Evolutionary conservation across 208 protist species (phyloP).

Genomic region (Jaenimonas drosophilae): DNA sequence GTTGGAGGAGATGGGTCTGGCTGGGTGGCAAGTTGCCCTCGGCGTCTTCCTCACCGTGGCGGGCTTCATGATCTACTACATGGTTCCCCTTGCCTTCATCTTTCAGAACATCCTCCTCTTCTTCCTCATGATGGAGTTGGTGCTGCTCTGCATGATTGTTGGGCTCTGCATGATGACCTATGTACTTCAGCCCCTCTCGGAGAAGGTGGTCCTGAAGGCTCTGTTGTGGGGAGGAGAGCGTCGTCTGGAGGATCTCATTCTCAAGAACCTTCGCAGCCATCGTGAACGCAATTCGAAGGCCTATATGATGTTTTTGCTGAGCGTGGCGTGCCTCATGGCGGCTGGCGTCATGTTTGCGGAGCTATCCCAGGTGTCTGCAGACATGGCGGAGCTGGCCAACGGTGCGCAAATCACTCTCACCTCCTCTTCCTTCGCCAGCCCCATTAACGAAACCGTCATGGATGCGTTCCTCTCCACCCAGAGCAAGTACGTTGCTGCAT

Average conservation of each 20-base stretch:
- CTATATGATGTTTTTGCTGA: slow-evolving; percentile 93
- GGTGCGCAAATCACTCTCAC: slow-evolving; percentile 49
- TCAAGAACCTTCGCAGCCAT: slow-evolving; percentile 89
- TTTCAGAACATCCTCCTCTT: slow-evolving; percentile 86
- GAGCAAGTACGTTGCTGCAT: slow-evolving; percentile 21
- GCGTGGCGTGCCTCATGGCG: slow-evolving; percentile 82
- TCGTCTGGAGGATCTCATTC: slow-evolving; percentile 65
- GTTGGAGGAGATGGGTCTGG: slow-evolving; percentile 86
- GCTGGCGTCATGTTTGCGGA: slow-evolving; percentile 67
- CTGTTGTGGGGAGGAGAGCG: slow-evolving; percentile 85
- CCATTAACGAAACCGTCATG: slow-evolving; percentile 32
- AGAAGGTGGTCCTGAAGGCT: slow-evolving; percentile 49
- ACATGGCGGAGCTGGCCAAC: slow-evolving; percentile 24
- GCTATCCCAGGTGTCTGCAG: slow-evolving; percentile 29
- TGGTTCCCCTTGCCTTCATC: slow-evolving; percentile 89
- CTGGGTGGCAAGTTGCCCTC: slow-evolving; percentile 58
- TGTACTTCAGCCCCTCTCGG: slow-evolving; percentile 60
- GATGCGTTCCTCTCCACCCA: slow-evolving; percentile 29
- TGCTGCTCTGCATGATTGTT: slow-evolving; percentile 89
- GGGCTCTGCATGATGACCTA: slow-evolving; percentile 86
- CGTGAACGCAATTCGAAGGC: slow-evolving; percentile 86
- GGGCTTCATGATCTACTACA: slow-evolving; percentile 94
- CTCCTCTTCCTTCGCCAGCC: slow-evolving; percentile 18
- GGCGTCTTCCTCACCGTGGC: slow-evolving; percentile 62
- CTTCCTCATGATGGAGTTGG: slow-evolving; percentile 83